Conservation (phyloP, 345 rosid genomes). For the Boechera retrofracta region DNA sequence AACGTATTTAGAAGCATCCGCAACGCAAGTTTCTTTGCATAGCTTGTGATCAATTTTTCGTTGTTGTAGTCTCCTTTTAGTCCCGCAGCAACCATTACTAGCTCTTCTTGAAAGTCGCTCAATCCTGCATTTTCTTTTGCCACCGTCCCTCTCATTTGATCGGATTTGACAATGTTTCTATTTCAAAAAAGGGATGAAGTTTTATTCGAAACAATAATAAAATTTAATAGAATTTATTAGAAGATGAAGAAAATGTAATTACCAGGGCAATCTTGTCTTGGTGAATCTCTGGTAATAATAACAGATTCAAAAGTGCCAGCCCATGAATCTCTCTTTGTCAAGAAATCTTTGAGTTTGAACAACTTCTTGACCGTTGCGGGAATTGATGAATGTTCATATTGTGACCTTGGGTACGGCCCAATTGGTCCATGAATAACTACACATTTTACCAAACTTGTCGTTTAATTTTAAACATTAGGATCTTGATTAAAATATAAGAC, state of each 20-base stretch:
- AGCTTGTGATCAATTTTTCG: slow-evolving; percentile 56
- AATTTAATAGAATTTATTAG: neutral
- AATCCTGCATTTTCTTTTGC: slow-evolving; percentile 57
- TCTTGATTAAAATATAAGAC: neutral
- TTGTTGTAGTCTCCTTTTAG: slow-evolving; percentile 65
- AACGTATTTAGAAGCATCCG: slow-evolving; percentile 56
- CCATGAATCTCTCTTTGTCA: slow-evolving; percentile 66
- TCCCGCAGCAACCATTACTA: slow-evolving; percentile 66
- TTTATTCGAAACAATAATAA: neutral
- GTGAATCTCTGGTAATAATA: slow-evolving; percentile 48
- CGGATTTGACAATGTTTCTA: slow-evolving; percentile 61
- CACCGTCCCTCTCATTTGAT: slow-evolving; percentile 46
- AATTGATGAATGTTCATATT: slow-evolving; percentile 66
- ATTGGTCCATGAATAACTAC: slow-evolving; percentile 56
- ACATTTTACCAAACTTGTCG: neutral
- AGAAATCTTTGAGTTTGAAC: slow-evolving; percentile 55
- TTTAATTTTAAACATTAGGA: neutral
- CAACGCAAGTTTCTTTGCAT: slow-evolving; percentile 62
- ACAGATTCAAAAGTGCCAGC: slow-evolving; percentile 61
- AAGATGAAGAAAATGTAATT: neutral
- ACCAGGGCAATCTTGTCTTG: slow-evolving; percentile 64
- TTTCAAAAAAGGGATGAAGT: neutral
- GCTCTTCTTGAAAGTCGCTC: slow-evolving; percentile 71
- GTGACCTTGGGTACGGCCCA: slow-evolving; percentile 55
- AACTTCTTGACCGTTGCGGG: slow-evolving; percentile 61